phyloP scores from a whole-genome alignment of 345 rosid species.

The Viola odorata region DNA sequence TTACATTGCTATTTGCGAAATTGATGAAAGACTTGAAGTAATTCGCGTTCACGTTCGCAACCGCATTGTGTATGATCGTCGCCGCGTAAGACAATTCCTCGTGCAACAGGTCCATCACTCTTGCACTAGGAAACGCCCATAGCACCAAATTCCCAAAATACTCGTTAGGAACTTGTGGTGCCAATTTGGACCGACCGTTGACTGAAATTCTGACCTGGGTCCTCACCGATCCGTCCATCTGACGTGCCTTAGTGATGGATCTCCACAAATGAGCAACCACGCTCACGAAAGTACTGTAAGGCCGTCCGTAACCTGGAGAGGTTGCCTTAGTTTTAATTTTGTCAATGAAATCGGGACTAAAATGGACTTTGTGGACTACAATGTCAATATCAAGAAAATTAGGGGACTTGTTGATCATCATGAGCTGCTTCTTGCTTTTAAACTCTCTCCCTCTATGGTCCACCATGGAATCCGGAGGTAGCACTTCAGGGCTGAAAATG shows the following conservation, averaged over 20 bases:
- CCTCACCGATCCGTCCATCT: slow-evolving; percentile 10
- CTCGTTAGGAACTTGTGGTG: slow-evolving; percentile 22
- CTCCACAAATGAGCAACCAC: slow-evolving; percentile 31
- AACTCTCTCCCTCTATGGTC: slow-evolving; percentile 26
- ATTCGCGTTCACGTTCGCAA: slow-evolving; percentile 14
- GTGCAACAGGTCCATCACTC: slow-evolving; percentile 20
- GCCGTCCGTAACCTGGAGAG: neutral
- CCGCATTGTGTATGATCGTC: slow-evolving; percentile 23
- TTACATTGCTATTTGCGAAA: slow-evolving; percentile 11
- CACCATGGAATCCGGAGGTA: slow-evolving; percentile 18
- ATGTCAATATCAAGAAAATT: slow-evolving; percentile 10
- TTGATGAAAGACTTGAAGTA: slow-evolving; percentile 30
- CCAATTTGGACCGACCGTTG: slow-evolving; percentile 18
- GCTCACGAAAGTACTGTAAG: slow-evolving; percentile 26
- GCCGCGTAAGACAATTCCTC: slow-evolving; percentile 23
- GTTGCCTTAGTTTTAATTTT: slow-evolving; percentile 24
- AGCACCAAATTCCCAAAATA: slow-evolving; percentile 40
- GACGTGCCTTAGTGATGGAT: slow-evolving; percentile 22
- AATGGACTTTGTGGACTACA: slow-evolving; percentile 25
- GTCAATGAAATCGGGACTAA: slow-evolving; percentile 24
- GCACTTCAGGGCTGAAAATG: slow-evolving; percentile 15
- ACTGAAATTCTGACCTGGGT: slow-evolving; percentile 21
- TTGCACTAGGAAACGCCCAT: slow-evolving; percentile 27
- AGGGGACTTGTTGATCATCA: neutral
- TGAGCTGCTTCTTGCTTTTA: slow-evolving; percentile 7